Base-by-base conservation (phyloP, 345 rosid genomes). In the Sonneratia alba region DNA sequence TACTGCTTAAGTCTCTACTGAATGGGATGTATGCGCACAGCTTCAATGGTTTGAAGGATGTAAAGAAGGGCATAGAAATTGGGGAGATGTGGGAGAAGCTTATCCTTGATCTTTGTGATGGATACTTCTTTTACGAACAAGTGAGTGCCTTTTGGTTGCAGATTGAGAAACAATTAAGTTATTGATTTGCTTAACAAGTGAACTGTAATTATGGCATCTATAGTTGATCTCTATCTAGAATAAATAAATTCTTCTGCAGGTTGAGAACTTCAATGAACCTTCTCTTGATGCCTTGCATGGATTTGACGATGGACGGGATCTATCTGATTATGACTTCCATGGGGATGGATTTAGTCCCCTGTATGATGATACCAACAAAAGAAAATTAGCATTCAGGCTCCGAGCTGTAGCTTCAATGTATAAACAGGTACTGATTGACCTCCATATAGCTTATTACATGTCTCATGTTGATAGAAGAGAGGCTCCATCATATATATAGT, bases 81-180 rank as follows among this genome's bases (percentile, higher is more conserved):
- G 98, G 95, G 49, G 81, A 74, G 78, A 86, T 79, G 86, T 92
- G 98, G 93, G 98, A 92, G 86, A 82, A 85, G 36, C 83, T 81
- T 79, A 92, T 92, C 47, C 95, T 92, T 74, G 77, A 85, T 62
- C 74, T 89, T 51, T 92, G 85, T 76, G 95, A 92, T 69, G 81
- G 84, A 12, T 79, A 48, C 38, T 90, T 93, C 93, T 88, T 90
- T 63, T 93, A 90, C 70, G 91, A 89, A 76, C 87, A 93, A 77
- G 95, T 93, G 75, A 76, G 88, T 72, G 53, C 51, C 16, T 40
- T 18, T 12, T 34, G 11, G 3, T 62, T 5, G 22, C 24, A 55
- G 61, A 19, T 57, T 0, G 34, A 22, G 13, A n/a, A 15, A 22
- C 32, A n/a, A 6, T 42, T 63, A 24, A 19, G 69, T 45, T 68